These are phyloP conservation scores for Boletus semigastroideus DNA, from an alignment of 1,284 basidiomycete species.

Conservation along the genomic window DNA sequence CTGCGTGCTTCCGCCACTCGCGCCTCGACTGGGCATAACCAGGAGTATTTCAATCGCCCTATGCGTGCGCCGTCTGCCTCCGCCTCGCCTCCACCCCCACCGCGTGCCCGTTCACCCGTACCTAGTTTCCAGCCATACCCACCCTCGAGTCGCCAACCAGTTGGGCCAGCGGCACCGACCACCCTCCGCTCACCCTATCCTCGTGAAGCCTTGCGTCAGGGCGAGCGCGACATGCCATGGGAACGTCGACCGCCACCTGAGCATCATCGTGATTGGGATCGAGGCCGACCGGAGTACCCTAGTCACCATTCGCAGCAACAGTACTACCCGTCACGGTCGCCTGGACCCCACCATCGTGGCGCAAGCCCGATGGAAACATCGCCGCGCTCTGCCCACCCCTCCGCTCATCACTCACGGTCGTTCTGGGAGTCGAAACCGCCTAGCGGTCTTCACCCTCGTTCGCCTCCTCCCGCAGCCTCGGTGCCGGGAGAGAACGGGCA, in stretches of 20 bases:
- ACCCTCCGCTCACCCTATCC: constrained; percentile 57
- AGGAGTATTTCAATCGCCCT: constrained; percentile 53
- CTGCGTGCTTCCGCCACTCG: constrained; percentile 41
- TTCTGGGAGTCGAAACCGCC: constrained; percentile 36
- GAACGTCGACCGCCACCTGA: constrained; percentile 46
- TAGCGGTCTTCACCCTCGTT: constrained; percentile 26
- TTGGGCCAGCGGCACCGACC: constrained; percentile 52
- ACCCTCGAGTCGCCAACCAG: constrained; percentile 44
- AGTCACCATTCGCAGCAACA: constrained; percentile 34
- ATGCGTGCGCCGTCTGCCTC: constrained; percentile 53
- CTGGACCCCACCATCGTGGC: constrained; percentile 31
- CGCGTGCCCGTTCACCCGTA: constrained; percentile 47
- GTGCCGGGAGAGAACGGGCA: constrained; percentile 23
- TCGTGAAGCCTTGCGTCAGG: constrained; percentile 41
- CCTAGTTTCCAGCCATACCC: constrained; percentile 47
- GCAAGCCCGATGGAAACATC: constrained; percentile 50
- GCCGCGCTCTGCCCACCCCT: constrained; percentile 48
- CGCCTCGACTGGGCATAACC: constrained; percentile 40
- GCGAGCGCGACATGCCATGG: constrained; percentile 51
- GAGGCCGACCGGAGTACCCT: constrained; percentile 50
- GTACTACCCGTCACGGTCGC: constrained; percentile 32
- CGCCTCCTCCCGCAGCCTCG: constrained; percentile 22
- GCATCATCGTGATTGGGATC: constrained; percentile 53
- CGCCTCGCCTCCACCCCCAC: constrained; percentile 49
- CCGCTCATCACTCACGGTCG: constrained; percentile 18